Percentiles rank a stretch among this genome's conserved stretches.
Evolutionary conservation across 148 eudicot genomes (phyloP).

Genomic region (Polygonum maritimum): DNA sequence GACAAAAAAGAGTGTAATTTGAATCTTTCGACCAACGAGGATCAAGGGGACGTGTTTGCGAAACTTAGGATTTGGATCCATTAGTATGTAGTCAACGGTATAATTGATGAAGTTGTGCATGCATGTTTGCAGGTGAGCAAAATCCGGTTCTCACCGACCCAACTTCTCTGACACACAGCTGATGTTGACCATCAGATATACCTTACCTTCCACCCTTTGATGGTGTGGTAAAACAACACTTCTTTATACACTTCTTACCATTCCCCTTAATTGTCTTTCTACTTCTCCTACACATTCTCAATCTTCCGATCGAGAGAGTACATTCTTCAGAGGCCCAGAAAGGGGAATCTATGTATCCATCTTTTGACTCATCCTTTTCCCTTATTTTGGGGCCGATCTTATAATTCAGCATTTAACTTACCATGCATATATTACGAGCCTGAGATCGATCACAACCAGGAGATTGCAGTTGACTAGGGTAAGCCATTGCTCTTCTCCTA

Average conservation of each 20-base stretch:
- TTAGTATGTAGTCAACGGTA: background rate
- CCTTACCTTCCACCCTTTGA: constrained; percentile 7
- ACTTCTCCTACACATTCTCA: background rate
- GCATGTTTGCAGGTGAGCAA: constrained; percentile 5
- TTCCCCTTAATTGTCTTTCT: background rate
- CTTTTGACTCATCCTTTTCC: background rate
- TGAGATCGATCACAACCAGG: background rate
- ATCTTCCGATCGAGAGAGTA: background rate
- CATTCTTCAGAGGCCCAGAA: background rate
- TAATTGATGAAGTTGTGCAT: background rate
- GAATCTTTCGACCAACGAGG: too few species aligned
- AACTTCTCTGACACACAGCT: background rate
- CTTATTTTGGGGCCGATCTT: background rate
- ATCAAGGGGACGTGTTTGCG: too few species aligned
- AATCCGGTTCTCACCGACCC: background rate
- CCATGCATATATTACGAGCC: background rate
- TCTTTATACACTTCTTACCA: too few species aligned
- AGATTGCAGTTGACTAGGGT: background rate
- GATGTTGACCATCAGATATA: constrained; percentile 1
- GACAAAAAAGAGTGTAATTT: too few species aligned
- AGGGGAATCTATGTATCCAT: background rate
- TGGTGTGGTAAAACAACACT: background rate
- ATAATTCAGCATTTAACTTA: background rate
- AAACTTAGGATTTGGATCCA: too few species aligned
- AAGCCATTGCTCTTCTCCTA: background rate